Conservation (phyloP, 2,329 filamentous ascomycete species). For the Claviceps sp. region DNA sequence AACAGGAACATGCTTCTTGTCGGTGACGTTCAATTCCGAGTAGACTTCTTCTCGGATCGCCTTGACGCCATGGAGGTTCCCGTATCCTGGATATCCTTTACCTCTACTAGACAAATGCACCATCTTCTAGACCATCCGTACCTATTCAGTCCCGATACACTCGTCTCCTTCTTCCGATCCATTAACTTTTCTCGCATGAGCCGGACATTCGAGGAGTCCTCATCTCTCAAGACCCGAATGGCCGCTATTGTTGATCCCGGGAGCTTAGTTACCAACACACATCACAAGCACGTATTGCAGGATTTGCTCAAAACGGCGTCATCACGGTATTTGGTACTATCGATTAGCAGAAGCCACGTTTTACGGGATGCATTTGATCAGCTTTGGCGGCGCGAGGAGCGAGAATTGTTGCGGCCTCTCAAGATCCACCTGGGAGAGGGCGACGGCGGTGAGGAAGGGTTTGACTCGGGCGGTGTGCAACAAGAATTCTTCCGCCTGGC, state of each 20-base stretch:
- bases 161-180: slow-evolving; percentile 75
- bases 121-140: slow-evolving; percentile 74
- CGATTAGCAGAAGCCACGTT: slow-evolving; percentile 53
- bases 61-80: slow-evolving; percentile 66
- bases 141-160: slow-evolving; percentile 57
- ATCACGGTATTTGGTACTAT: slow-evolving; percentile 56
- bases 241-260: slow-evolving; percentile 40
- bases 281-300: slow-evolving; percentile 48
- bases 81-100: slow-evolving; percentile 52
- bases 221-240: slow-evolving; percentile 41
- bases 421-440: slow-evolving; percentile 80
- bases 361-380: slow-evolving; percentile 71
- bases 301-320: slow-evolving; percentile 53
- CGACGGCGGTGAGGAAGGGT: slow-evolving; percentile 71
- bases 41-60: slow-evolving; percentile 62
- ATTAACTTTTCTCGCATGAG: slow-evolving; percentile 85
- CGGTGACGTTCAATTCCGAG: slow-evolving; percentile 55
- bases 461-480: slow-evolving; percentile 89
- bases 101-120: slow-evolving; percentile 45
- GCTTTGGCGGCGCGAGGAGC: slow-evolving; percentile 72
- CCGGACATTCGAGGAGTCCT: slow-evolving; percentile 58
- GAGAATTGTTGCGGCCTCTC: slow-evolving; percentile 71
- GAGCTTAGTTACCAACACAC: slow-evolving; percentile 39
- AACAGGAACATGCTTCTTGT: slow-evolving; percentile 51
- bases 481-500: slow-evolving; percentile 89